Evolutionary conservation across 306 rosid genomes (phyloP), one percentile per base, ranked within the genome.

Genomic region (Senna tora): DNA sequence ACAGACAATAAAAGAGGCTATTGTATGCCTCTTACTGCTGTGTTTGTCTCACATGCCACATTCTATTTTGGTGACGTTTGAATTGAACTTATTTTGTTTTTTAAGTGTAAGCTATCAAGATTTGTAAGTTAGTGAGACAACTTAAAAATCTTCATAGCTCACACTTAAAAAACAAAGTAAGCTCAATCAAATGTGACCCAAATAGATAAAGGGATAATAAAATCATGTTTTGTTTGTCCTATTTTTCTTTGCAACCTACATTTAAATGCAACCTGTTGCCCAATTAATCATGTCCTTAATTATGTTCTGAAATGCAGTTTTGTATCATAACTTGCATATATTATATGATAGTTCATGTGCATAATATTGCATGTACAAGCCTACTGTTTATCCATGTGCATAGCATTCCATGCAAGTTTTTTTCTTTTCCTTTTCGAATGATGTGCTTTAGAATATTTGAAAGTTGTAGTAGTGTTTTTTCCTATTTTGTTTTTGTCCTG

Each of bases 401-500:
- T 61, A 34, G 19, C 30, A 25, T 25, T 1, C 30, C 50, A 19
- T 62, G 30, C n/a, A 71, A 17, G 34, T 71, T 67, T 25, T 28
- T 28, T 32, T 67, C 69, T 45, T 45, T 14, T n/a, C n/a, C n/a
- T 14, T 59, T 52, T 71, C 65, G 25, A 34, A 15, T 64, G 38
- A 14, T 58, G 54, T 74, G 15, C 34, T 12, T 34, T 64, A 10
- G 19, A 50, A 9, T 17, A 6, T 71, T 75, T 66, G 54, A 75
- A 60, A 72, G 46, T 38, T 69, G 53, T 76, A 63, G 67, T 41
- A 7, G 17, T 61, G 30, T 6, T 33, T 74, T 7, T 39, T 76
- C 12, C n/a, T 17, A 51, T n/a, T n/a, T 51, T 42, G 36, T 71
- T 72, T 72, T 53, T 69, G 10, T 50, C 62, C 71, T 72, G 42